Percentiles rank a stretch among this genome's conserved stretches.
Evolutionary conservation across 2,329 filamentous ascomycete genomes (phyloP).

Genomic region (Venturia aucupariae): DNA sequence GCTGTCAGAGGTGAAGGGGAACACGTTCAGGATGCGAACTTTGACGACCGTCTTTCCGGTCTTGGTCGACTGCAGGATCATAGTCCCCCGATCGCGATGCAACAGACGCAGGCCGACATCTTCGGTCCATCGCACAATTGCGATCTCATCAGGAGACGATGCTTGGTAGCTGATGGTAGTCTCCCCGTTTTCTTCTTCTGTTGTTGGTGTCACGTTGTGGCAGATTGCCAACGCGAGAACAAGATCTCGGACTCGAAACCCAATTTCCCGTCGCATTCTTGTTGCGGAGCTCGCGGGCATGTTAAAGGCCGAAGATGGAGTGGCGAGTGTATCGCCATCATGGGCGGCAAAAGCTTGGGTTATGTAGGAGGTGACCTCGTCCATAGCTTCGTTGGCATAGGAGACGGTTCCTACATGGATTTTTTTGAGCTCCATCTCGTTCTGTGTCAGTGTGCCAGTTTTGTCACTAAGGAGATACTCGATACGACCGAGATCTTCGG

Average conservation of each 20-base stretch:
- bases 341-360: constrained; percentile 64
- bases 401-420: constrained; percentile 97
- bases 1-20: constrained; percentile 95
- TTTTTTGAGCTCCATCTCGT: constrained; percentile 98
- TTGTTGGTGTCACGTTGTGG: constrained; percentile 92
- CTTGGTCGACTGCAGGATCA: constrained; percentile 69
- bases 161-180: constrained; percentile 82
- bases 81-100: constrained; percentile 78
- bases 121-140: constrained; percentile 93
- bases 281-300: constrained; percentile 58
- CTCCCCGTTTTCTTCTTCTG: constrained; percentile 63
- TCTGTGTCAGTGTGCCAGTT: constrained; percentile 95
- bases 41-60: constrained; percentile 67
- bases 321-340: constrained; percentile 46
- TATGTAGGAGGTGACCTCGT: constrained; percentile 83
- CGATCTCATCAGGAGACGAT: constrained; percentile 95
- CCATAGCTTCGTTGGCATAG: constrained; percentile 98
- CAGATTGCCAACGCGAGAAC: constrained; percentile 87
- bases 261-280: constrained; percentile 84
- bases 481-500: constrained; percentile 88
- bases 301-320: constrained; percentile 63
- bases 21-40: constrained; percentile 84
- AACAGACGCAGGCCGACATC: constrained; percentile 77
- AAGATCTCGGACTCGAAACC: constrained; percentile 83
- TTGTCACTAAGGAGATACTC: constrained; percentile 97